Evolutionary conservation across 1,284 basidiomycete species (phyloP).

Genomic region (Moesziomyces globuligerus): DNA sequence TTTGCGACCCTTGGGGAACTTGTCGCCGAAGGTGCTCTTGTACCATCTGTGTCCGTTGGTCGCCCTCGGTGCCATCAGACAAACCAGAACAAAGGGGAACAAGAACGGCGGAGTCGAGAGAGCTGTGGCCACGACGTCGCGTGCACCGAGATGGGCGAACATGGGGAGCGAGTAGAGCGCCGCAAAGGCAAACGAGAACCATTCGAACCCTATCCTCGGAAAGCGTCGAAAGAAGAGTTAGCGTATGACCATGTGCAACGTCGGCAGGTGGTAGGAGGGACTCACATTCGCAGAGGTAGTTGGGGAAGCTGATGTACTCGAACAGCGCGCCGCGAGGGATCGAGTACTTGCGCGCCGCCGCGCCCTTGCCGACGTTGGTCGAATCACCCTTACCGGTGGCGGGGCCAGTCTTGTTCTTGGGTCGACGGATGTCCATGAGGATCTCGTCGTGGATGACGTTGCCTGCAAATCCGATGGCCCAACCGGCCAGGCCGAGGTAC

Average conservation of each 20-base stretch:
- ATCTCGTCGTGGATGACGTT: slow-evolving; percentile 90
- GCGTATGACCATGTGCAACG: too few species aligned
- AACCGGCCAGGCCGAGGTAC: slow-evolving; percentile 75
- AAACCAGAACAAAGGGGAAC: slow-evolving; percentile 78
- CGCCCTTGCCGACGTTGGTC: slow-evolving; percentile 48
- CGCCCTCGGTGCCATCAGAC: slow-evolving; percentile 81
- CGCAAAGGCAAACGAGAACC: slow-evolving; percentile 59
- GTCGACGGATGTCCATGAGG: slow-evolving; percentile 74
- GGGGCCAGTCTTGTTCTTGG: slow-evolving; percentile 18
- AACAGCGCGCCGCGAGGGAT: slow-evolving; percentile 86
- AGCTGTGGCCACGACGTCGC: slow-evolving; percentile 33
- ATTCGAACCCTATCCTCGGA: slow-evolving; percentile 60
- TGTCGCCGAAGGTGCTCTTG: slow-evolving; percentile 73
- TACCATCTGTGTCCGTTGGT: slow-evolving; percentile 85
- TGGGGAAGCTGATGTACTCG: slow-evolving; percentile 84
- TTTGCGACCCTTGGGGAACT: slow-evolving; percentile 76
- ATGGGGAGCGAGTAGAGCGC: slow-evolving; percentile 52
- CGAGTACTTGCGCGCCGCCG: slow-evolving; percentile 74
- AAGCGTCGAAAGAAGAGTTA: not conserved
- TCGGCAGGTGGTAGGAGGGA: too few species aligned
- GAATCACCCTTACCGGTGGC: not conserved
- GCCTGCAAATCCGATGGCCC: slow-evolving; percentile 77
- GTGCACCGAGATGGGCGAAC: slow-evolving; percentile 29
- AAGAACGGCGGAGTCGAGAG: slow-evolving; percentile 58
- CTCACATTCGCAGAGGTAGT: slow-evolving; percentile 85